These are phyloP conservation scores for Glarea lozoyensis DNA, from an alignment of 495 filamentous ascomycete genomes.

Conservation along the genomic window DNA sequence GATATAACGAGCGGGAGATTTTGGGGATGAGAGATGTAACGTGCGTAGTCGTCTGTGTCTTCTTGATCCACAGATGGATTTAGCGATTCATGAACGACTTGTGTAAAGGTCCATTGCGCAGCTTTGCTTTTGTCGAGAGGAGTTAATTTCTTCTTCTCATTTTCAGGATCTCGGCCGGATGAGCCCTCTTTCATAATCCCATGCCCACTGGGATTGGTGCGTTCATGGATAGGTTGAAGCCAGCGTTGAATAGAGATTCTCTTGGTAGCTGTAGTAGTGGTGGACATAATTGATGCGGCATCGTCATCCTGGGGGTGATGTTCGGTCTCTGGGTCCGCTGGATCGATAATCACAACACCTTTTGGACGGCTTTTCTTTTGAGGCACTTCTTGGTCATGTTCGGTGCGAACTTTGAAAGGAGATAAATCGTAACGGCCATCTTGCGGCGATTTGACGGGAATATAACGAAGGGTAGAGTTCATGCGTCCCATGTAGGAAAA, in stretches of 20 bases:
- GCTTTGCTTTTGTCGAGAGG: slow-evolving; percentile 56
- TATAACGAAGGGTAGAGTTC: slow-evolving; percentile 75
- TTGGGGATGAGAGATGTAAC: slow-evolving; percentile 87
- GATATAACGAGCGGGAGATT: slow-evolving; percentile 81
- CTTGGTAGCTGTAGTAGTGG: slow-evolving; percentile 28
- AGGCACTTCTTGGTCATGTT: slow-evolving; percentile 33
- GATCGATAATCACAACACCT: slow-evolving; percentile 51
- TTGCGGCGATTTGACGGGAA: slow-evolving; percentile 62
- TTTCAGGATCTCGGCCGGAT: neutral
- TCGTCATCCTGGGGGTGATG: slow-evolving; percentile 25
- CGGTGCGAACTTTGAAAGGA: slow-evolving; percentile 68
- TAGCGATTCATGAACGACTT: slow-evolving; percentile 69
- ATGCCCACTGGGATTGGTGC: slow-evolving; percentile 27
- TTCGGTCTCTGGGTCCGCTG: slow-evolving; percentile 28
- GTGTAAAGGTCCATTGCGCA: slow-evolving; percentile 79
- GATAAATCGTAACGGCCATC: slow-evolving; percentile 70
- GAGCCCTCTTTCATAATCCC: slow-evolving; percentile 34
- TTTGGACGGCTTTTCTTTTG: slow-evolving; percentile 47
- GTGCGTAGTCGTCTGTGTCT: slow-evolving; percentile 78
- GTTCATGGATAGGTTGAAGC: slow-evolving; percentile 39
- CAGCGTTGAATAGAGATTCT: slow-evolving; percentile 42
- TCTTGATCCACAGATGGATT: slow-evolving; percentile 64
- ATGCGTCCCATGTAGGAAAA: slow-evolving; percentile 68
- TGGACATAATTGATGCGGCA: slow-evolving; percentile 25
- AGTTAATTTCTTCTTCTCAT: slow-evolving; percentile 28